These are phyloP conservation scores for Chamaecrista fasciculata DNA, from an alignment of 306 rosid species.

Conservation along the genomic window DNA sequence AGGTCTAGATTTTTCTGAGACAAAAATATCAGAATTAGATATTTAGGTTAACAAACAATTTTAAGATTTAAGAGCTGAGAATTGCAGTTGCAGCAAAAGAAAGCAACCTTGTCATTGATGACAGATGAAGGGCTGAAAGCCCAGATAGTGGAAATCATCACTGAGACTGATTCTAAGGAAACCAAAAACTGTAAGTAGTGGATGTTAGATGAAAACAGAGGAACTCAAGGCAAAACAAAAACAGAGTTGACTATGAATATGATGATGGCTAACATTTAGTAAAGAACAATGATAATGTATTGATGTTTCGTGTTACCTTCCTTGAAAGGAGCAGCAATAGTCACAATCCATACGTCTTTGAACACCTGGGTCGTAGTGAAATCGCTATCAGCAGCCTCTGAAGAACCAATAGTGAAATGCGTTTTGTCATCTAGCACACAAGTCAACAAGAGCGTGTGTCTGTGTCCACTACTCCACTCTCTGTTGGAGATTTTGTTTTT, in stretches of 20 bases:
- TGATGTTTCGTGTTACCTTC: slow-evolving; percentile 16
- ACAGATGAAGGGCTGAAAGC: slow-evolving; percentile 25
- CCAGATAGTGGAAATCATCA: slow-evolving; percentile 19
- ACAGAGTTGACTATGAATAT: neutral
- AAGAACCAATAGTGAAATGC: neutral
- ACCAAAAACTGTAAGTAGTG: neutral
- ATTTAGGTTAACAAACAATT: neutral
- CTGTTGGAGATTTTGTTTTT: no score
- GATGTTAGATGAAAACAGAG: neutral
- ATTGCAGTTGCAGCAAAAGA: neutral
- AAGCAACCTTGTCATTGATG: slow-evolving; percentile 30
- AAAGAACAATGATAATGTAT: neutral
- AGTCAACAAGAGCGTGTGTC: neutral
- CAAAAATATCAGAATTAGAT: slow-evolving; percentile 1
- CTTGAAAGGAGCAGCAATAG: slow-evolving; percentile 7
- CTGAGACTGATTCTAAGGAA: neutral
- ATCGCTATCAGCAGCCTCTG: neutral
- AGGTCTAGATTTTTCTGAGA: slow-evolving; percentile 48
- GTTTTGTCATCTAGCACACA: neutral
- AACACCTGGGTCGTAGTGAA: neutral
- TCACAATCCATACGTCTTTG: neutral
- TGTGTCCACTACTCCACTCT: no score
- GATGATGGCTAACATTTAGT: neutral
- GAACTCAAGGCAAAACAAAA: slow-evolving; percentile 13
- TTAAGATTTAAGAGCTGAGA: neutral